Percentiles rank a stretch among this genome's conserved stretches.
phyloP scores from a whole-genome alignment of 257 asterid genomes.

The Solanum clarkiae region DNA sequence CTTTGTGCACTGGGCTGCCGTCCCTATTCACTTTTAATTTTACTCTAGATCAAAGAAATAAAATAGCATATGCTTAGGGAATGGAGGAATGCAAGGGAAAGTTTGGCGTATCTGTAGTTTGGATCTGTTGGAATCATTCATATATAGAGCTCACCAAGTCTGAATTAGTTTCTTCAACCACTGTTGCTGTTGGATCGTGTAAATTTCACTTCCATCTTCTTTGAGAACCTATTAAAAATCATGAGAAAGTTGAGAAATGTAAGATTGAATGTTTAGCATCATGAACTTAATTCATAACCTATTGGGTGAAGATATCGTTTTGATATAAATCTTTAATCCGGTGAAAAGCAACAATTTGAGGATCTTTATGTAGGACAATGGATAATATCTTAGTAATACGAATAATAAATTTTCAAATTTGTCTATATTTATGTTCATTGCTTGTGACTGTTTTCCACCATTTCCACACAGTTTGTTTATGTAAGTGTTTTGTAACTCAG shows the following conservation, averaged over 20 bases:
- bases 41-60: not conserved
- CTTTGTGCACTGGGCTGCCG: not conserved
- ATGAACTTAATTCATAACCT: not conserved
- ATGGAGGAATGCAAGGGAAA: not conserved
- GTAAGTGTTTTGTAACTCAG: not conserved
- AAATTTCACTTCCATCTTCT: not conserved
- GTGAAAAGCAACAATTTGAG: not conserved
- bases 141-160: not conserved
- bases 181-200: not conserved
- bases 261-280: not conserved
- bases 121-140: not conserved
- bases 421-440: not conserved
- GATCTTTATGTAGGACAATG: not conserved
- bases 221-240: not conserved
- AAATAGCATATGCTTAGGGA: not conserved
- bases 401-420: not conserved
- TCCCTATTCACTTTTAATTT: not conserved
- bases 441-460: not conserved
- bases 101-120: not conserved
- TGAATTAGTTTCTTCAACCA: not conserved
- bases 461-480: not conserved
- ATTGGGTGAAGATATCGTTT: not conserved
- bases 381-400: not conserved
- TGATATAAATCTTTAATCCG: not conserved
- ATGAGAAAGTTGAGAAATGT: not conserved